These are phyloP conservation scores for Scenedesmus sp. DNA, from an alignment of 163 green algal genomes.

Conservation along the genomic window DNA sequence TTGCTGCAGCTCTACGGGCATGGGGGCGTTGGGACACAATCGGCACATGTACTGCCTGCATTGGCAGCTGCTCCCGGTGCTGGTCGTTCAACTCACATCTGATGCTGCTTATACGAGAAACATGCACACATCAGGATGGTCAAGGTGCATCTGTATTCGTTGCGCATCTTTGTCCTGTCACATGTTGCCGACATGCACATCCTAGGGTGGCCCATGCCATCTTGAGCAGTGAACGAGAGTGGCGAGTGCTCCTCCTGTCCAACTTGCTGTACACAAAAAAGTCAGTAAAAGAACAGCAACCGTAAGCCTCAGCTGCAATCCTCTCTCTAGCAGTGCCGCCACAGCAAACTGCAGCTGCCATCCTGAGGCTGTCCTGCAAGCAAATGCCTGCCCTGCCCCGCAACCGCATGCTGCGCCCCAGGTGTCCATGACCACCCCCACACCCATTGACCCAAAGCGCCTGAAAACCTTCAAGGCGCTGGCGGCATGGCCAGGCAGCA, in stretches of 20 bases:
- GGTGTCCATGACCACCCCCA: conserved; percentile 34
- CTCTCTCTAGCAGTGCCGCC: not conserved
- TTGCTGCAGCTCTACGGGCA: not conserved
- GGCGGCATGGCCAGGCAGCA: conserved; percentile 36
- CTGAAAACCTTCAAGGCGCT: conserved; percentile 38
- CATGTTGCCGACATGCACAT: no score
- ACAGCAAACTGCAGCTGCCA: no score
- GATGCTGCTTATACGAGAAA: no score
- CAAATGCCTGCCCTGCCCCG: not conserved
- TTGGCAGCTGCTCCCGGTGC: not conserved
- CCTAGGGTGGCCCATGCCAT: no score
- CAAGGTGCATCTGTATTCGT: no score
- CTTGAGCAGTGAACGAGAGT: no score
- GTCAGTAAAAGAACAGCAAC: no score
- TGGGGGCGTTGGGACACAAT: not conserved
- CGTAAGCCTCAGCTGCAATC: not conserved
- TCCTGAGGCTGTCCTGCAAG: not conserved
- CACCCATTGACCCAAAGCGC: conserved; percentile 30
- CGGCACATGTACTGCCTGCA: not conserved
- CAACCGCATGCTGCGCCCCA: not conserved
- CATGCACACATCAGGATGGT: no score
- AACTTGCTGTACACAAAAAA: no score
- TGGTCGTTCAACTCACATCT: no score
- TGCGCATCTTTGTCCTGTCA: no score
- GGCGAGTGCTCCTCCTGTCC: no score